phyloP scores from a whole-genome alignment of 371 early-diverging fungal species.

The Mortierella sp. region DNA sequence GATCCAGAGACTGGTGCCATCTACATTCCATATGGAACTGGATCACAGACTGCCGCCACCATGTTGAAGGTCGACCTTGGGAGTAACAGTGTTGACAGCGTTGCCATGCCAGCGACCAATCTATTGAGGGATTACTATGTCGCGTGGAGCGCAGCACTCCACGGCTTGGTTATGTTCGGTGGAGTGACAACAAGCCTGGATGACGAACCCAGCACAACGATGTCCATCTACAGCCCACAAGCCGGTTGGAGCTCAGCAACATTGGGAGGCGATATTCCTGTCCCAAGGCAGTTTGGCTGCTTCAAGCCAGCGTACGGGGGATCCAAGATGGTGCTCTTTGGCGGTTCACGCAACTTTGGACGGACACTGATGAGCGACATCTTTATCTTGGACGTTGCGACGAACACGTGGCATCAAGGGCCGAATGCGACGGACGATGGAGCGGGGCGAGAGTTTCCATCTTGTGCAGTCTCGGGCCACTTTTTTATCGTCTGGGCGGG shows the following conservation, averaged over 20 bases:
- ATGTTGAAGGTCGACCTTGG: neutral
- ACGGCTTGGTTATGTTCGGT: conserved; percentile 1
- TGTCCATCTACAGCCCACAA: neutral
- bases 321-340: conserved; percentile 13
- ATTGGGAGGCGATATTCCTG: neutral
- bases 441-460: too few relatives aligned
- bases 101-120: neutral
- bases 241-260: neutral
- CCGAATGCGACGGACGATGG: too few relatives aligned
- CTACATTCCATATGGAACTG: conserved; percentile 3
- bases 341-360: neutral
- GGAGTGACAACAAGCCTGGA: neutral
- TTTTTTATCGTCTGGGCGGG: too few relatives aligned
- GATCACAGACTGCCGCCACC: neutral
- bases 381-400: conserved; percentile 5
- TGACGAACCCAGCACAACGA: neutral
- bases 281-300: conserved; percentile 3
- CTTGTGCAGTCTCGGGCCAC: too few relatives aligned
- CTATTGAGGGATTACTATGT: neutral
- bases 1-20: neutral
- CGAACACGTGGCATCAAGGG: conserved; percentile 6
- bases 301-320: conserved; percentile 6
- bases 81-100: neutral
- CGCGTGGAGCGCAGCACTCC: conserved; percentile 3
- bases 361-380: conserved; percentile 4